These are phyloP conservation scores for Gleditsia sinensis DNA, from an alignment of 306 rosid species.

Conservation along the genomic window DNA sequence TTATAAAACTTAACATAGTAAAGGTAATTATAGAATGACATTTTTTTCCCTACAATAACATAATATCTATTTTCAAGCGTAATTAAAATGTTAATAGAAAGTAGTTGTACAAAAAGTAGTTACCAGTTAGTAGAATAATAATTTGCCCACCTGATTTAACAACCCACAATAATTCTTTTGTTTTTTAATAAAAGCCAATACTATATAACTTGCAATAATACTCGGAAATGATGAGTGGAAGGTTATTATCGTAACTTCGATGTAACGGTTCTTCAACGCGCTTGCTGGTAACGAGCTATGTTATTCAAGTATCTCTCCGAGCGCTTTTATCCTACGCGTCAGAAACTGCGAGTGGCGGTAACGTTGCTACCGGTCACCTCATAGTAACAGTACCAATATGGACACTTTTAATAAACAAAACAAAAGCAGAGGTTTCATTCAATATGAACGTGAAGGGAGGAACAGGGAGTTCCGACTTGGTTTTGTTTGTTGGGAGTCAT, in stretches of 20 bases:
- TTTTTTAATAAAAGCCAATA: too few species aligned
- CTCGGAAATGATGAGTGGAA: background rate
- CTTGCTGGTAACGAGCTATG: background rate
- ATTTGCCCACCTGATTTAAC: background rate
- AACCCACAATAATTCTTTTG: background rate
- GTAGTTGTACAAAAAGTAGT: background rate
- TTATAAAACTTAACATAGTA: too few species aligned
- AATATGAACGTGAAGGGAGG: constrained; percentile 23
- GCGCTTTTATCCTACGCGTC: background rate
- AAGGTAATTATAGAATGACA: background rate
- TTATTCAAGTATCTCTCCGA: background rate
- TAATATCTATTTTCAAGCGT: background rate
- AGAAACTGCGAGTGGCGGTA: background rate
- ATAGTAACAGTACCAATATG: background rate
- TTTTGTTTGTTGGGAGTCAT: constrained; percentile 19
- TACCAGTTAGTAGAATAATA: background rate
- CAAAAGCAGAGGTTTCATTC: background rate
- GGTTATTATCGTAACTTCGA: background rate
- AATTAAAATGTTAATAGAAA: background rate
- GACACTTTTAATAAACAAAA: background rate
- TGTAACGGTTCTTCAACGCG: background rate
- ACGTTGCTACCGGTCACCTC: background rate
- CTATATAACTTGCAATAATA: too few species aligned
- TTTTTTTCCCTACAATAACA: background rate
- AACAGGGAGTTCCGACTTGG: constrained; percentile 15